Evolutionary conservation across 768 basidiomycete genomes (phyloP), one percentile per base, ranked within the genome.

Genomic region (Terana coerulea): DNA sequence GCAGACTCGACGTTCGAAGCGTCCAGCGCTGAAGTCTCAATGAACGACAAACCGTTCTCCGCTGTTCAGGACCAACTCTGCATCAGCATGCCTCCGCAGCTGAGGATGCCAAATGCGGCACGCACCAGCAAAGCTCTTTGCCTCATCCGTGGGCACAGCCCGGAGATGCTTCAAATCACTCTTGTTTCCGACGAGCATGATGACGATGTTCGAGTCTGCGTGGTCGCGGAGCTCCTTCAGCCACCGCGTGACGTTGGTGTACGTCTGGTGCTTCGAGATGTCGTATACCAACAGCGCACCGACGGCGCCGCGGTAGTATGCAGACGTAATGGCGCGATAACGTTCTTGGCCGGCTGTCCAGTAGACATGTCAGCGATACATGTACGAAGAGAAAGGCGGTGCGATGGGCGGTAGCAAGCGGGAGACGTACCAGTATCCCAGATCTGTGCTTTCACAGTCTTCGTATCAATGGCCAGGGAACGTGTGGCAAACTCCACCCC

Each of bases 11-110:
- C 95, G 73, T 98, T 97, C 45, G 93, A 95, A 62, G 95, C 92
- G 83, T 99, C 97, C 81, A 98, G 85, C 74, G 95, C 95, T 64
- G 95, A 99, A 54, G 95, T 99, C 78, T 99, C 95, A 59, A 99
- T 95, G 78, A 95, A 95, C 49, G 88, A 91, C 60, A 98, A 71
- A 19, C 84, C 85, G 64, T 95, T 93, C 73, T 95, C 93, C 61
- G 88, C 92, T 92, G 61, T 17, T n/a, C 49, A 49, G 48, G 28
- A 6, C 17, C 24, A 33, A 21, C 28, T 42, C 24, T 44, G 22
- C 42, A 39, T 47, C 37, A n/a, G n/a, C 11, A 49, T 33, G 22
- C 33, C 40, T 40, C 37, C 22, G 30, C 15, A 31, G 40, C 17
- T n/a, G 26, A 25, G 29, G 14, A 19, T 7, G 11, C 12, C 49